Percentiles rank a stretch among this genome's conserved stretches.
phyloP scores from a whole-genome alignment of 2,329 filamentous ascomycete species.

The Colletotrichum echinochloae region DNA sequence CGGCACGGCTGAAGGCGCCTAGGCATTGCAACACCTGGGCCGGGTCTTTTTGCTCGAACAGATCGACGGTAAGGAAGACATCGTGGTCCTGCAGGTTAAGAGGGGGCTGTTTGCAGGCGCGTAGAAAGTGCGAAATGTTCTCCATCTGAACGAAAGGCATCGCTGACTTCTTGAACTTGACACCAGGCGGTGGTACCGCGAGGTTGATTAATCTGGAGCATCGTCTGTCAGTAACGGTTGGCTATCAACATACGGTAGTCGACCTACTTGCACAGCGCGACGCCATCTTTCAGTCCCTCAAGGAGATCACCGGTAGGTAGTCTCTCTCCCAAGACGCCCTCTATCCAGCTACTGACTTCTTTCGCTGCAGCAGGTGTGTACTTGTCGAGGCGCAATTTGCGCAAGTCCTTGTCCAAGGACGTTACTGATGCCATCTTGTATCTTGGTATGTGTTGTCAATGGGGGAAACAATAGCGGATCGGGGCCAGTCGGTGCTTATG shows the following conservation, averaged over 20 bases:
- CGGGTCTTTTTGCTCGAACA: conserved; percentile 95
- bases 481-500: conserved; percentile 2
- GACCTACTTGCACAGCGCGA: conserved; percentile 88
- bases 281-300: conserved; percentile 88
- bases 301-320: conserved; percentile 82
- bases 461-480: background rate
- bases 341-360: conserved; percentile 88
- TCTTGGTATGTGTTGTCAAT: conserved; percentile 7
- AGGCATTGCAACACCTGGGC: conserved; percentile 95
- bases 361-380: conserved; percentile 93
- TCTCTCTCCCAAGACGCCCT: conserved; percentile 79
- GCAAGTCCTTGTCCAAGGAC: conserved; percentile 94
- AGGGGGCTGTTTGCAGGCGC: conserved; percentile 85
- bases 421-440: conserved; percentile 87
- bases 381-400: conserved; percentile 89
- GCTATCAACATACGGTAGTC: background rate
- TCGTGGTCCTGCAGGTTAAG: conserved; percentile 93
- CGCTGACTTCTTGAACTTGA: conserved; percentile 89
- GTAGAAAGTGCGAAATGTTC: conserved; percentile 96
- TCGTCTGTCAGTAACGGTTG: conserved; percentile 43
- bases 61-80: conserved; percentile 94
- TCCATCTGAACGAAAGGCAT: conserved; percentile 99
- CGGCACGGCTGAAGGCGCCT: conserved; percentile 89
- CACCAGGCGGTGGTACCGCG: conserved; percentile 78
- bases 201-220: conserved; percentile 80